These are phyloP conservation scores for Agrocybe pediades DNA, from an alignment of 768 basidiomycete genomes.

Conservation along the genomic window DNA sequence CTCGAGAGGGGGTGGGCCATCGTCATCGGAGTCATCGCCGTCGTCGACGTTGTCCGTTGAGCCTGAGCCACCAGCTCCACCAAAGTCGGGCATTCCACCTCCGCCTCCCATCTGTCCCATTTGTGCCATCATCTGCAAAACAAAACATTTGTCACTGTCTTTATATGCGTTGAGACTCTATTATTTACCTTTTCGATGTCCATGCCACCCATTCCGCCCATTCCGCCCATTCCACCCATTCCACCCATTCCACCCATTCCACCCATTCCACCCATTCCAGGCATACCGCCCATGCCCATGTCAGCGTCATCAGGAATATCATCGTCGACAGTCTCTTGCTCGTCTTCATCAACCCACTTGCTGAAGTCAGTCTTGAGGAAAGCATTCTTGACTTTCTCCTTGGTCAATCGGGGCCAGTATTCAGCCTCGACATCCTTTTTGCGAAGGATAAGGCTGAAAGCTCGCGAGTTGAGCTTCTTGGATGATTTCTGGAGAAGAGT, in stretches of 20 bases:
- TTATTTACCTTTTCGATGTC: conserved; percentile 63
- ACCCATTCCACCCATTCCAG: conserved; percentile 59
- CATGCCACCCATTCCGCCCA: conserved; percentile 60
- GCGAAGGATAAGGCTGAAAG: conserved; percentile 66
- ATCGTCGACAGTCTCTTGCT: conserved; percentile 69
- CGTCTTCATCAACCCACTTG: conserved; percentile 98
- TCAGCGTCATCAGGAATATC: conserved; percentile 52
- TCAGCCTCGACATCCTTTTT: conserved; percentile 79
- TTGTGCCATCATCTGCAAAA: conserved; percentile 50
- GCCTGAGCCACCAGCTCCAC: conserved; percentile 19
- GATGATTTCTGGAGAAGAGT: conserved; percentile 49
- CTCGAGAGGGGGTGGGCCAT: conserved; percentile 83
- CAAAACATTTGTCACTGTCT: not conserved
- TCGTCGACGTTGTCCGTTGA: conserved; percentile 32
- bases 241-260: conserved; percentile 61
- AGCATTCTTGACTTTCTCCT: conserved; percentile 77
- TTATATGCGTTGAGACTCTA: not conserved
- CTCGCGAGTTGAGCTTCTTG: conserved; percentile 65
- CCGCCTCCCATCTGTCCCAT: conserved; percentile 36
- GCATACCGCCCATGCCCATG: conserved; percentile 53
- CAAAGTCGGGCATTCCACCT: conserved; percentile 22
- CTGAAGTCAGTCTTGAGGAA: conserved; percentile 94
- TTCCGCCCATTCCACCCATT: conserved; percentile 57
- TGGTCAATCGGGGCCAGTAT: conserved; percentile 92
- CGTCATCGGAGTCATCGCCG: conserved; percentile 58